phyloP scores from a whole-genome alignment of 768 basidiomycete species.

The Paxillus involutus region DNA sequence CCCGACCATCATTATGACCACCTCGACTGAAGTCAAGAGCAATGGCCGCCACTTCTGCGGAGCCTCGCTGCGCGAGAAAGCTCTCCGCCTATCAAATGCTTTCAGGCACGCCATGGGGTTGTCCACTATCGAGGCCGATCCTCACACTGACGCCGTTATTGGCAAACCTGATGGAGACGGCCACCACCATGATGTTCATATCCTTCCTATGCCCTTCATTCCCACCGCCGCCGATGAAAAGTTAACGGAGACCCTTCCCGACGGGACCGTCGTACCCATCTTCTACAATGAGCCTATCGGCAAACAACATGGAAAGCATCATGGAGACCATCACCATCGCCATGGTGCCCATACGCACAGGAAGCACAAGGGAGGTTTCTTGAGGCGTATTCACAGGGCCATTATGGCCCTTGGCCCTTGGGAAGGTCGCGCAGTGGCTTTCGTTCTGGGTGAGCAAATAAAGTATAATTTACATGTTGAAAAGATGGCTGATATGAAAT shows the following conservation, averaged over 20 bases:
- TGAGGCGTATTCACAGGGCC: conserved; percentile 60
- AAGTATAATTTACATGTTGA: background rate
- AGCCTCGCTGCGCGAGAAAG: conserved; percentile 45
- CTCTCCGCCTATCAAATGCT: conserved; percentile 49
- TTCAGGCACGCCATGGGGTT: conserved; percentile 59
- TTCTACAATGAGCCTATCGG: background rate
- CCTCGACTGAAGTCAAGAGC: conserved; percentile 9
- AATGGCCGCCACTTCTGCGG: conserved; percentile 30
- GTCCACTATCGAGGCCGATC: conserved; percentile 39
- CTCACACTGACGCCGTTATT: conserved; percentile 6
- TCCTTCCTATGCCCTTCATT: conserved; percentile 33
- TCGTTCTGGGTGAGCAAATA: conserved; percentile 65
- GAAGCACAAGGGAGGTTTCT: conserved; percentile 44
- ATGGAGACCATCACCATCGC: conserved; percentile 5
- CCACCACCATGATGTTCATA: conserved; percentile 31
- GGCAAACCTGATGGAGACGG: conserved; percentile 12
- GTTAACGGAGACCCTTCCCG: conserved; percentile 4
- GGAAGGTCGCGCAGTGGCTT: conserved; percentile 82
- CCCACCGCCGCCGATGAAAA: conserved; percentile 17
- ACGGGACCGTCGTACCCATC: conserved; percentile 6
- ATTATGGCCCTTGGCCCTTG: conserved; percentile 73
- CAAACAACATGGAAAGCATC: conserved; percentile 8
- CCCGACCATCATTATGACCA: conserved; percentile 7
- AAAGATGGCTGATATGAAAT: background rate
- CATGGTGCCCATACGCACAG: conserved; percentile 11